Percentiles rank a stretch among this genome's conserved stretches.
Conservation (phyloP, 345 rosid species). For the Moricandia arvensis region DNA sequence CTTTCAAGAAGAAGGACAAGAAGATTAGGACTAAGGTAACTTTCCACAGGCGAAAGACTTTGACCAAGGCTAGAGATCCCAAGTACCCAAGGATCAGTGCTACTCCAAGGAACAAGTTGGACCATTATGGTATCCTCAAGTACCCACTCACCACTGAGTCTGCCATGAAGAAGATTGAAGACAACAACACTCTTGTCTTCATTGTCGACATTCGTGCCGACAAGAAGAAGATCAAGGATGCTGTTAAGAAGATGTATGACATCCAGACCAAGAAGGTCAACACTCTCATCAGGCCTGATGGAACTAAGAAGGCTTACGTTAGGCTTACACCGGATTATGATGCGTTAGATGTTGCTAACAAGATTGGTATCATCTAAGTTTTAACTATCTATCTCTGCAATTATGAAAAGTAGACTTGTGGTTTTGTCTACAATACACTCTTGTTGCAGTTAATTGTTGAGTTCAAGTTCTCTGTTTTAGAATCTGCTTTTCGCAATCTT, state of each 20-base stretch:
- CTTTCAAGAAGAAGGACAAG: constrained; percentile 76
- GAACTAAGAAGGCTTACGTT: constrained; percentile 72
- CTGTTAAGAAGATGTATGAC: constrained; percentile 94
- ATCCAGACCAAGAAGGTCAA: constrained; percentile 96
- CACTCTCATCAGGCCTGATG: constrained; percentile 91
- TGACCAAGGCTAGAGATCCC: constrained; percentile 73
- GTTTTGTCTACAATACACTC: constrained; percentile 22
- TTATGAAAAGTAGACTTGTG: constrained; percentile 15
- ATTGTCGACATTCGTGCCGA: constrained; percentile 93
- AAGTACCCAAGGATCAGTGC: constrained; percentile 82
- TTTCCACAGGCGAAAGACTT: constrained; percentile 85
- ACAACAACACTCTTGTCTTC: constrained; percentile 92
- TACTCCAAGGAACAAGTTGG: constrained; percentile 85
- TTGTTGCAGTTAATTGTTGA: constrained; percentile 12
- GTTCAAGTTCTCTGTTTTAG: constrained; percentile 4
- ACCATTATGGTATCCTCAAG: constrained; percentile 86
- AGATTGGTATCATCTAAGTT: constrained; percentile 72
- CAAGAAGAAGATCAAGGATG: constrained; percentile 89
- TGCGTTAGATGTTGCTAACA: constrained; percentile 75
- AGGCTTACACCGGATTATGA: constrained; percentile 70
- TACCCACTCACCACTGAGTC: constrained; percentile 91
- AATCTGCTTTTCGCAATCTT: background rate
- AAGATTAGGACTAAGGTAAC: constrained; percentile 87
- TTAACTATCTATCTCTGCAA: constrained; percentile 10
- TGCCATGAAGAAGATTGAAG: constrained; percentile 95